Percentiles rank a stretch among this genome's conserved stretches.
Conservation (phyloP, 148 eudicot species). For the Bassia scoparia region DNA sequence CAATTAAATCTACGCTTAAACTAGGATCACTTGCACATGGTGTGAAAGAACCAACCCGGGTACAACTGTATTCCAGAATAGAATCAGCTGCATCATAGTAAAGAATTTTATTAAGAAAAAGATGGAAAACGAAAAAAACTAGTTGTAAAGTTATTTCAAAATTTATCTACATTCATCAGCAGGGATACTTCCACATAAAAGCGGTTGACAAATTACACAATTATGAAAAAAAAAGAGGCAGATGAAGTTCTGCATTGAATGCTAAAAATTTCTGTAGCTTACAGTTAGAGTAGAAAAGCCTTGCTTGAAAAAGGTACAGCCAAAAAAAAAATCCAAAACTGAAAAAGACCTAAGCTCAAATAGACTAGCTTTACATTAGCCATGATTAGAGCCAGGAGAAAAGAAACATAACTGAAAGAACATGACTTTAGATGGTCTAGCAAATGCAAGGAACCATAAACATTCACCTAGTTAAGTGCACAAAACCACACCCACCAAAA, state of each 20-base stretch:
- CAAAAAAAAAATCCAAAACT: background rate
- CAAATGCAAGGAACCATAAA: too few relatives aligned
- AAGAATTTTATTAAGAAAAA: conserved; percentile 3
- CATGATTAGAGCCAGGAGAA: too few relatives aligned
- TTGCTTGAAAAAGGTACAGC: background rate
- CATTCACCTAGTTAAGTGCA: background rate
- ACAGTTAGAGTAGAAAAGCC: background rate
- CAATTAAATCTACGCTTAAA: conserved; percentile 50
- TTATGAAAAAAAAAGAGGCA: background rate
- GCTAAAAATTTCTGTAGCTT: background rate
- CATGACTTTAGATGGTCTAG: too few relatives aligned
- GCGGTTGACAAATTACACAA: background rate
- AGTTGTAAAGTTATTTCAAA: background rate
- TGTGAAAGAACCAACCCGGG: conserved; percentile 91
- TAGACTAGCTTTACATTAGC: background rate
- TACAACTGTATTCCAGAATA: conserved; percentile 89
- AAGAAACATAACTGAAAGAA: too few relatives aligned
- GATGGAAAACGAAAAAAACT: background rate
- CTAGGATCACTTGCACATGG: conserved; percentile 76
- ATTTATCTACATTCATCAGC: background rate
- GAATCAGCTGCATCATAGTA: conserved; percentile 50
- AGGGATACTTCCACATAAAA: background rate
- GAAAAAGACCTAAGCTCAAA: background rate
- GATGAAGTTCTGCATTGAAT: background rate
- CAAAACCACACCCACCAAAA: background rate